phyloP scores from a whole-genome alignment of 371 early-diverging fungal genomes.

The Mucor lusitanicus region DNA sequence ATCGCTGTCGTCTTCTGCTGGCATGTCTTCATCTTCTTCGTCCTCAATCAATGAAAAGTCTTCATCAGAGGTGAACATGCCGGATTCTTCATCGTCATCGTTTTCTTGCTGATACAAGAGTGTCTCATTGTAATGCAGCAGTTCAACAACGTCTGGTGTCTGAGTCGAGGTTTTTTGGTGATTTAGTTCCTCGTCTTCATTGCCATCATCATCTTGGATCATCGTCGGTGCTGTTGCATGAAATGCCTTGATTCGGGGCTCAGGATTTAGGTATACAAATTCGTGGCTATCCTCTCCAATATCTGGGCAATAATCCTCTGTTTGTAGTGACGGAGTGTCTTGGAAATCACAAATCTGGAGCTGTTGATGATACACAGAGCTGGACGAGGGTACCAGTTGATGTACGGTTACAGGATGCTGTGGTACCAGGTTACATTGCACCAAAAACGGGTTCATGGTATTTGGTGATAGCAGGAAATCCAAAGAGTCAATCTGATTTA shows the following conservation, averaged over 20 bases:
- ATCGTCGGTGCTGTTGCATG: no score
- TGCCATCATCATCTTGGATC: neutral
- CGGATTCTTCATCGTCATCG: constrained; percentile 7
- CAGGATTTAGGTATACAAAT: neutral
- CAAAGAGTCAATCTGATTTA: constrained; percentile 6
- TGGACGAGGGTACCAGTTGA: neutral
- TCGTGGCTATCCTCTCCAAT: neutral
- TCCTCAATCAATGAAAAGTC: constrained; percentile 8
- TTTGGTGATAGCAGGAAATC: neutral
- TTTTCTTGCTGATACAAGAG: constrained; percentile 9
- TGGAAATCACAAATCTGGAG: neutral
- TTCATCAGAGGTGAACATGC: constrained; percentile 6
- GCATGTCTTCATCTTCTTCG: neutral
- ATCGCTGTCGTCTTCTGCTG: constrained; percentile 1
- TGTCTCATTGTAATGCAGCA: constrained; percentile 3
- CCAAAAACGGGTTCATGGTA: constrained; percentile 5
- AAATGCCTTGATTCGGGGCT: neutral
- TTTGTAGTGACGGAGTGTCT: neutral
- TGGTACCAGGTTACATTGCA: constrained; percentile 5
- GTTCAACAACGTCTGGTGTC: neutral
- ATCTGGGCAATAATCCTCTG: neutral
- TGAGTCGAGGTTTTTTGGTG: neutral
- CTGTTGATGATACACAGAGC: neutral
- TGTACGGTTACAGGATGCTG: constrained; percentile 7
- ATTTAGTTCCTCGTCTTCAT: neutral